Percentiles rank a stretch among this genome's conserved stretches.
Conservation (phyloP, 2,329 filamentous ascomycete species). For the Verticillium nubilum region DNA sequence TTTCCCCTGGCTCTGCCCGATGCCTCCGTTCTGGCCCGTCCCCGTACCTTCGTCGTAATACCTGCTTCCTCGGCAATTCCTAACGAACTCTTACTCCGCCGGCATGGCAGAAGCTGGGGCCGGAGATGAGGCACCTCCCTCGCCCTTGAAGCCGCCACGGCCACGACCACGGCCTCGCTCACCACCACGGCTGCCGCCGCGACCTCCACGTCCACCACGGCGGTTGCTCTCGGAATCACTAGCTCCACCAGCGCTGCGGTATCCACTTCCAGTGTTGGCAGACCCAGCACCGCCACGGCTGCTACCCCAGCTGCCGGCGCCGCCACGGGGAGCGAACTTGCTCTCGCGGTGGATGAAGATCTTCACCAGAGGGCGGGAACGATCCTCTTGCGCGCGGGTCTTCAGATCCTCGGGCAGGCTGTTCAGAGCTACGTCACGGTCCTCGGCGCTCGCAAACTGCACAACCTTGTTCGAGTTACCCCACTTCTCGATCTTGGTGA, state of each 20-base stretch:
- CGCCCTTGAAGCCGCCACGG: conserved; percentile 53
- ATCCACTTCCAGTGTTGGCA: conserved; percentile 60
- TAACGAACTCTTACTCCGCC: conserved; percentile 19
- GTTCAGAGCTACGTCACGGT: conserved; percentile 74
- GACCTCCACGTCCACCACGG: conserved; percentile 49
- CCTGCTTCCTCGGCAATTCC: background rate
- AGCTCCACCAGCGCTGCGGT: conserved; percentile 79
- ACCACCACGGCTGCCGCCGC: conserved; percentile 52
- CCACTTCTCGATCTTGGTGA: conserved; percentile 73
- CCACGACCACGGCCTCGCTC: conserved; percentile 54
- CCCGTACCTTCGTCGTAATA: background rate
- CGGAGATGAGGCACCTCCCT: conserved; percentile 49
- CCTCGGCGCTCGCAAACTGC: conserved; percentile 73
- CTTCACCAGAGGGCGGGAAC: conserved; percentile 76
- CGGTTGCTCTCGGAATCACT: conserved; percentile 59
- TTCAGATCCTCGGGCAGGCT: conserved; percentile 72
- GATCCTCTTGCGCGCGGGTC: conserved; percentile 64
- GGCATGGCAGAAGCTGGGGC: conserved; percentile 47
- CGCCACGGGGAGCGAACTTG: conserved; percentile 55
- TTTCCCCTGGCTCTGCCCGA: background rate
- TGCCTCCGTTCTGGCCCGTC: background rate
- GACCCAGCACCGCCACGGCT: conserved; percentile 57
- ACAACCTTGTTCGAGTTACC: conserved; percentile 78
- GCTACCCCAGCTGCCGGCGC: conserved; percentile 62
- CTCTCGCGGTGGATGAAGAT: conserved; percentile 68